Evolutionary conservation across 1,139 yeast species (phyloP), one percentile per base, ranked within the genome.

Genomic region (Zygoascus sp.): DNA sequence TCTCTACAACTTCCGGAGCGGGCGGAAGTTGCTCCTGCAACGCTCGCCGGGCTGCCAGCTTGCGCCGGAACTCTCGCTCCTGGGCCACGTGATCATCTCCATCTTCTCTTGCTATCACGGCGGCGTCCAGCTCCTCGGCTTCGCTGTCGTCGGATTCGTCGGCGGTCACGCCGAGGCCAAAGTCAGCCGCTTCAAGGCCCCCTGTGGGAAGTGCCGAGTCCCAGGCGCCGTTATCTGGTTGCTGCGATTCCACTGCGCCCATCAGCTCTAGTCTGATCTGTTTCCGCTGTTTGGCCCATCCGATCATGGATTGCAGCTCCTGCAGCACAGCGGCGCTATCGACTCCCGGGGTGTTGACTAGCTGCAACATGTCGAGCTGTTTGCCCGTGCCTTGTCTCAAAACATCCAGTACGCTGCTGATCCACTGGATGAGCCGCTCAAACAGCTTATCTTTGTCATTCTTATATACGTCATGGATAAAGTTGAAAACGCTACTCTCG

Each of bases 401-500:
- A 55, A 81, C 75, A 44, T 81, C 72, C 37, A 88, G 68, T 45
- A 86, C 74, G 5, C 64, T 63, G 40, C 83, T 72, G 52, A 86
- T 75, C 96, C 97, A 90, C 13, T 67, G 65, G 44, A 87, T 75
- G 45, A 90, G 68, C 10, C 80, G 81, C 49, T 80, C 77, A 63
- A 90, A 90, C 3, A 90, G 67, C 16, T 85, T 85, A 40, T 81
- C 76, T 13, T 42, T 35, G 60, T 90, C 97, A 53, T 84, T 79
- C 20, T 73, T 58, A 63, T 89, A 89, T 21, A 89, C 76, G 48
- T 83, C 81, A 59, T 87, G 90, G 50, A 90, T 72, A 58, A 90
- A 90, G 48, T 70, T 71, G 74, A 85, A 88, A 46, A 86, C 73
- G 11, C 81, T 72, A 46, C 77, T 78, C 53, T 85, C 84, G 63